Percentiles rank a stretch among this genome's conserved stretches.
phyloP scores from a whole-genome alignment of 768 basidiomycete genomes.

The Tulasnella calospora region DNA sequence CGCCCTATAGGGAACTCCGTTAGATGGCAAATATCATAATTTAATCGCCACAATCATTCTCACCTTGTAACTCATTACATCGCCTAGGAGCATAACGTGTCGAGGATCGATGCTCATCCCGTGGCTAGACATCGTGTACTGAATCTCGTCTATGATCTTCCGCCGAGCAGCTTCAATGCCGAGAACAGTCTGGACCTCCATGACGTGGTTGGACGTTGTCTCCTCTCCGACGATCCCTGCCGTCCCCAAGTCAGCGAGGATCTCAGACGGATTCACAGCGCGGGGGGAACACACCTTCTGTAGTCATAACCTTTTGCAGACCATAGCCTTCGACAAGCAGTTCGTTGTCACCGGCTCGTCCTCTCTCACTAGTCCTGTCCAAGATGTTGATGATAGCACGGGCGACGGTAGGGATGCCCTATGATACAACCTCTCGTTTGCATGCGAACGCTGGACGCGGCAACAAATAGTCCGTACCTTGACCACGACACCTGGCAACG shows the following conservation, averaged over 20 bases:
- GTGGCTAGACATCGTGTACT: constrained; percentile 94
- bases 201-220: constrained; percentile 95
- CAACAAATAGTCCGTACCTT: constrained; percentile 47
- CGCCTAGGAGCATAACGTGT: constrained; percentile 96
- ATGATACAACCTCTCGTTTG: constrained; percentile 2
- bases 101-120: constrained; percentile 98
- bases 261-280: background rate
- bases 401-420: constrained; percentile 83
- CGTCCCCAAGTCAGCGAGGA: constrained; percentile 6
- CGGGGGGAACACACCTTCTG: constrained; percentile 60
- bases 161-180: constrained; percentile 94
- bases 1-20: constrained; percentile 54
- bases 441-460: background rate
- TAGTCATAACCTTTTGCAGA: constrained; percentile 92
- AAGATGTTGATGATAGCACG: constrained; percentile 96
- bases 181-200: constrained; percentile 90
- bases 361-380: constrained; percentile 71
- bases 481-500: constrained; percentile 79
- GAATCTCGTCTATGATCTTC: constrained; percentile 95
- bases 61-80: constrained; percentile 98
- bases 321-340: constrained; percentile 96
- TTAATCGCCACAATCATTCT: constrained; percentile 1
- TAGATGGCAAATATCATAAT: background rate
- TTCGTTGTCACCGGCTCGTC: constrained; percentile 84
- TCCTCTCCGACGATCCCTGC: constrained; percentile 86